Base-by-base conservation (phyloP, 148 eudicot genomes). In the Heliosperma pusillum region DNA sequence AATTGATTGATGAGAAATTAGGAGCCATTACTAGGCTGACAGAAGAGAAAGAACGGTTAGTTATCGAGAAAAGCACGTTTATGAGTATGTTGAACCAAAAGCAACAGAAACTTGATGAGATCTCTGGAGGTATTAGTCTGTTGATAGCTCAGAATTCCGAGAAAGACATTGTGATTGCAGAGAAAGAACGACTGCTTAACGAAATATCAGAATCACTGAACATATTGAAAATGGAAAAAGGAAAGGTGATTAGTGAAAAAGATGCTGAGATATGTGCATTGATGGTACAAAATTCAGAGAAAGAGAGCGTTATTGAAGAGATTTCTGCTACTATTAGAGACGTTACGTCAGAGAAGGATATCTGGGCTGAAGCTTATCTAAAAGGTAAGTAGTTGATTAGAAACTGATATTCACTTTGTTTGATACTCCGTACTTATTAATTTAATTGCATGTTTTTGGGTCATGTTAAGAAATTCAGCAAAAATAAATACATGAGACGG, bases 101-200 rank as follows among this genome's bases (percentile, higher is more conserved):
- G 53, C 47, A 21, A 15, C 72, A 76, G 36, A 75, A 24, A 58
- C 67, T 70, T 17, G 60, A 57, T 6, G 72, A 76, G 42, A 80
- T 45, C 19, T 71, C 50, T 80, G 52, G 40, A 52, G 50, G 12
- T 59, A 64, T 80, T 25, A 36, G 58, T 11, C 24, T 44, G 44
- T 67, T 75, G 75, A 71, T 36, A 20, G 79, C 57, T 19, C 40
- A 75, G 47, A 66, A 56, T 36, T 66, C 63, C 7, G 73, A 59
- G 36, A 69, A 58, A 57, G 73, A 75, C 10, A 6, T 29, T 30
- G 42, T 76, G 27, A 57, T 36, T 61, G 40, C 30, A 60, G 82
- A 79, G 71, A 79, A 56, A 70, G 78, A 75, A 70, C 20, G 50
- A 17, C 65, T 63, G 72, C 73, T 57, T 80, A 42, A 58, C n/a